Evolutionary conservation across 2,329 filamentous ascomycete genomes (phyloP).

Genomic region (Penicillium italicum): DNA sequence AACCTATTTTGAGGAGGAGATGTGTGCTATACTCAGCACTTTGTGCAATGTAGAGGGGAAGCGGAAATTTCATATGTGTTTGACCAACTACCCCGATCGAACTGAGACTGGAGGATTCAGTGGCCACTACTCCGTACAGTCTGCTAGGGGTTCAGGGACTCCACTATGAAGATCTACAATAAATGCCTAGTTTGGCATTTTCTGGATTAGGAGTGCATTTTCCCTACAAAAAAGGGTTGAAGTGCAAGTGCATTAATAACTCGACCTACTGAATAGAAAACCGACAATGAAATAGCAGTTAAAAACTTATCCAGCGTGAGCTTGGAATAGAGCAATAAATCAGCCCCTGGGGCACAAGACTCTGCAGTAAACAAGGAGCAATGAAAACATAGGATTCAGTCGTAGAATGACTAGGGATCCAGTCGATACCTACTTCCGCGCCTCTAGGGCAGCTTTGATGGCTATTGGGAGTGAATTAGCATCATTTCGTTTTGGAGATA

Average conservation of each 20-base stretch:
- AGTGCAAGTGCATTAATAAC: neutral
- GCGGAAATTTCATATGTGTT: neutral
- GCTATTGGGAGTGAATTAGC: slow-evolving; percentile 27
- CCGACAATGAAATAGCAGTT: neutral
- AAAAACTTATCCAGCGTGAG: neutral
- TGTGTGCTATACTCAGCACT: no score
- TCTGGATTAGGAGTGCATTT: neutral
- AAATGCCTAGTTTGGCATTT: neutral
- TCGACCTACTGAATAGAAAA: neutral
- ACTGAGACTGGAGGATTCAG: neutral
- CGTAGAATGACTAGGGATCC: neutral
- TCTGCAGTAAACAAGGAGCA: neutral
- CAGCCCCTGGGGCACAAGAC: neutral
- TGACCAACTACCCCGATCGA: neutral
- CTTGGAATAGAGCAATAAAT: neutral
- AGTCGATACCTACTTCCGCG: slow-evolving; percentile 23
- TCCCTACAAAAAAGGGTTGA: no score
- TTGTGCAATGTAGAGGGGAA: no score
- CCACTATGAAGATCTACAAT: neutral
- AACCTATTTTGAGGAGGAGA: neutral
- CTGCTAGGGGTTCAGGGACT: neutral
- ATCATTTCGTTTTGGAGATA: neutral
- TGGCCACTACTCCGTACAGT: neutral
- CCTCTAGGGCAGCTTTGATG: slow-evolving; percentile 42
- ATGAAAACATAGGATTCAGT: neutral